Evolutionary conservation across 2,329 filamentous ascomycete species (phyloP), one percentile per base, ranked within the genome.

Genomic region (Fusarium nygamai): DNA sequence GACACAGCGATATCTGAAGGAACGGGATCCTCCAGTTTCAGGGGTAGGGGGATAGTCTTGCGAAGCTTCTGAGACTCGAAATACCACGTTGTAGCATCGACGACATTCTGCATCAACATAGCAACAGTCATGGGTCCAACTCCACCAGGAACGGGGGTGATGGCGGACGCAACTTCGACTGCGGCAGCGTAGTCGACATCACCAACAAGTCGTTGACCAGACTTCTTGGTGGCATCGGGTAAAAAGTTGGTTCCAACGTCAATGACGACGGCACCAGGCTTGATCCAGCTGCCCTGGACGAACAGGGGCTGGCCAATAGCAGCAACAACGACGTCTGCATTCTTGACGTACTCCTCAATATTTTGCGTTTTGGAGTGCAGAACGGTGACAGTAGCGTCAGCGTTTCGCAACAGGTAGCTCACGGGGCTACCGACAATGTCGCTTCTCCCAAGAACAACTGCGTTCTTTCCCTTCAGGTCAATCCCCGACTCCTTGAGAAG

Each of bases 61-160:
- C 96, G 90, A 72, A 92, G 87, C 85, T 94, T 97, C 82, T 97
- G 93, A 70, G 90, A 90, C 73, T 96, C 94, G 74, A 96, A 96
- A 80, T 94, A 95, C 65, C 89, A 86, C 56, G 92, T 92, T 41
- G 96, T 93, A 39, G 96, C 92, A 77, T 96, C 93, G 63, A 98
- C 93, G 14, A 98, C 95, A 80, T 99, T 99, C 83, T 97, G 94
- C 78, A 99, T 86, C 54, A 99, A 88, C 96, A 99, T 99, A 69
- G 96, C 96, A 73, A 99, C 95, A 7, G 96, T 99, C 96, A 99
- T 99, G 58, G 96, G 96, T 0, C 96, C 96, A 67, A 99, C 96
- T 83, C 96, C 96, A 65, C 96, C 96, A 4, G 96, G 96, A 5
- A 99, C 96, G 3, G 96, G 96, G 6, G 96, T 99, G 80, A 99